Evolutionary conservation across 306 rosid species (phyloP).

Genomic region (Castanea mollissima): DNA sequence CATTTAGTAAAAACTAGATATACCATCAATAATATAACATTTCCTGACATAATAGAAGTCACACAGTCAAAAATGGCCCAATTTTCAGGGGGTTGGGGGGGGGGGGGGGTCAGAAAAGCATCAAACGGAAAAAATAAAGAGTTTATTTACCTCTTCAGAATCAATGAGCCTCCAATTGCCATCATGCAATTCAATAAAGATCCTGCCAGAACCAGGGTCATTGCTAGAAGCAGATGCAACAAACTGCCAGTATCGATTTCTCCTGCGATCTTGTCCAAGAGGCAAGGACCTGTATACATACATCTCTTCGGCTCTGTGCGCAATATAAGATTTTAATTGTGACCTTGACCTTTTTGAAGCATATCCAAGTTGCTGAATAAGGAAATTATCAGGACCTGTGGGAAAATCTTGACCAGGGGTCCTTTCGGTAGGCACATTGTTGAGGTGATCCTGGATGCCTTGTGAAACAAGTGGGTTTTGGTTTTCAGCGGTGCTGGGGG

Average conservation of each 20-base stretch:
- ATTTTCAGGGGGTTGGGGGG: not conserved
- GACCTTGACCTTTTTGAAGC: slow-evolving; percentile 92
- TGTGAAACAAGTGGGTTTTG: slow-evolving; percentile 44
- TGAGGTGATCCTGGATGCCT: slow-evolving; percentile 28
- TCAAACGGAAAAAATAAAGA: not conserved
- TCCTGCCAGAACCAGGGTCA: slow-evolving; percentile 99
- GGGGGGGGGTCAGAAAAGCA: not conserved
- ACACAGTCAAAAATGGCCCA: not conserved
- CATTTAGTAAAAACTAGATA: not conserved
- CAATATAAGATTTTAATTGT: slow-evolving; percentile 86
- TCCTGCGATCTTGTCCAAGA: slow-evolving; percentile 98
- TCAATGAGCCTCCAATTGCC: slow-evolving; percentile 94
- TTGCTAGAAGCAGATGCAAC: slow-evolving; percentile 89
- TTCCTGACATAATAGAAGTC: not conserved
- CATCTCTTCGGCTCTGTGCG: slow-evolving; percentile 95
- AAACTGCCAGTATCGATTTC: slow-evolving; percentile 93
- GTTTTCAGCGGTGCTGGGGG: slow-evolving; percentile 64
- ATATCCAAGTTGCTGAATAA: slow-evolving; percentile 67
- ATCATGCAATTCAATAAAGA: slow-evolving; percentile 74
- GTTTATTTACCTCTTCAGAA: slow-evolving; percentile 72
- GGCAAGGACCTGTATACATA: slow-evolving; percentile 93
- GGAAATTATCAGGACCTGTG: slow-evolving; percentile 60
- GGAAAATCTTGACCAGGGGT: slow-evolving; percentile 55
- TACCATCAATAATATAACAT: not conserved
- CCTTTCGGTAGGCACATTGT: slow-evolving; percentile 51